phyloP scores from a whole-genome alignment of 2,329 filamentous ascomycete genomes.

The Scedosporium apiospermum region DNA sequence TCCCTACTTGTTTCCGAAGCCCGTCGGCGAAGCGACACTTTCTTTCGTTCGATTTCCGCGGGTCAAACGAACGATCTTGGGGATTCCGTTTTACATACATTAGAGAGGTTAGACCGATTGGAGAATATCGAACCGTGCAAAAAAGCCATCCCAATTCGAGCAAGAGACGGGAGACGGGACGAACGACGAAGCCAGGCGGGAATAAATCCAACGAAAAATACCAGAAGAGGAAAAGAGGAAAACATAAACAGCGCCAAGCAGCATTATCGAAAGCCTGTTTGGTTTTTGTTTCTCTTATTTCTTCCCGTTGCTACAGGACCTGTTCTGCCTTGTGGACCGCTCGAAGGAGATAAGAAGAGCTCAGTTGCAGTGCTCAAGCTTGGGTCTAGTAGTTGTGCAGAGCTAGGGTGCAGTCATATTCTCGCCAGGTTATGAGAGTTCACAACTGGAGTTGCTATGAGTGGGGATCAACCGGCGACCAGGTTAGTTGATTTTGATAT shows the following conservation, averaged over 20 bases:
- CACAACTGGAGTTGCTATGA: constrained; percentile 4
- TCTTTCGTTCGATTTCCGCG: too few species aligned
- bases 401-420: too few species aligned
- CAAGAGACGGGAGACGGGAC: background rate
- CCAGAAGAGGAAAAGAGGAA: background rate
- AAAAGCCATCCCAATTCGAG: background rate
- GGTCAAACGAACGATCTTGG: too few species aligned
- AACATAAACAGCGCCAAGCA: background rate
- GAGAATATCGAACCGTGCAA: background rate
- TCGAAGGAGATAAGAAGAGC: too few species aligned
- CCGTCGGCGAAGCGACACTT: too few species aligned
- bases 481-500: constrained; percentile 2
- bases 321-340: background rate
- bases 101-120: too few species aligned
- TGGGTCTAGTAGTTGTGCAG: background rate
- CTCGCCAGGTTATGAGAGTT: background rate
- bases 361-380: too few species aligned
- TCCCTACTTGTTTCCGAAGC: too few species aligned
- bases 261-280: background rate
- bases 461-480: constrained; percentile 5
- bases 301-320: background rate
- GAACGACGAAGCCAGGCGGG: background rate
- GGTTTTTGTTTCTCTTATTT: background rate
- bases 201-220: background rate
- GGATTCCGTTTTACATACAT: too few species aligned